Percentiles rank a stretch among this genome's conserved stretches.
These are phyloP conservation scores for Diaporthe caulivora DNA, from an alignment of 2,329 filamentous ascomycete genomes.

Conservation along the genomic window DNA sequence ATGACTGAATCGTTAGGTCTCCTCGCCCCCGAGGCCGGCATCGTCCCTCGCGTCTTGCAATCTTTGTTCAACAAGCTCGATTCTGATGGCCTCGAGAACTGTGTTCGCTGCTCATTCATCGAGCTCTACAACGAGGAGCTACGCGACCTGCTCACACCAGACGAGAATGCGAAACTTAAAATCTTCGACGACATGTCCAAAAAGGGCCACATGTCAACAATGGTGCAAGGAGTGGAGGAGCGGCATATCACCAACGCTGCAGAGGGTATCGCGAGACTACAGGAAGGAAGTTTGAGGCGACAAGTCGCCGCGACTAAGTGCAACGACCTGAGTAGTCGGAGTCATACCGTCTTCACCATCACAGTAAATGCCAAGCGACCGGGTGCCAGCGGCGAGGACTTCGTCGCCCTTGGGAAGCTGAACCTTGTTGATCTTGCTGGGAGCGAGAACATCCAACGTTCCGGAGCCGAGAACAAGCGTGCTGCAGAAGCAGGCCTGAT, in stretches of 20 bases:
- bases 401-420: slow-evolving; percentile 90
- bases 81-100: slow-evolving; percentile 81
- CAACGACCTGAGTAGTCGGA: slow-evolving; percentile 96
- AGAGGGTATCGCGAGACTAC: slow-evolving; percentile 89
- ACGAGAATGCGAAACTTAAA: slow-evolving; percentile 89
- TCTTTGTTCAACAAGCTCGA: slow-evolving; percentile 89
- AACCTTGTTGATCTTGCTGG: slow-evolving; percentile 97
- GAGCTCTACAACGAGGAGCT: slow-evolving; percentile 99
- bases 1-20: slow-evolving; percentile 90
- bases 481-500: slow-evolving; percentile 96
- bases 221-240: slow-evolving; percentile 99
- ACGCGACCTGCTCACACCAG: slow-evolving; percentile 85
- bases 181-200: slow-evolving; percentile 93
- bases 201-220: slow-evolving; percentile 84
- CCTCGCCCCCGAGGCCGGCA: slow-evolving; percentile 91
- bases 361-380: slow-evolving; percentile 89
- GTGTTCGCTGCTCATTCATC: slow-evolving; percentile 98
- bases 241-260: slow-evolving; percentile 87
- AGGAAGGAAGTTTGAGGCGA: slow-evolving; percentile 89
- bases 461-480: slow-evolving; percentile 97
- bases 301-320: slow-evolving; percentile 99
- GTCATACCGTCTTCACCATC: slow-evolving; percentile 97
- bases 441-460: slow-evolving; percentile 97
- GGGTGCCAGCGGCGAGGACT: slow-evolving; percentile 87
- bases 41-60: slow-evolving; percentile 92